Conservation (phyloP, 768 basidiomycete genomes). For the Exidia glandulosa region DNA sequence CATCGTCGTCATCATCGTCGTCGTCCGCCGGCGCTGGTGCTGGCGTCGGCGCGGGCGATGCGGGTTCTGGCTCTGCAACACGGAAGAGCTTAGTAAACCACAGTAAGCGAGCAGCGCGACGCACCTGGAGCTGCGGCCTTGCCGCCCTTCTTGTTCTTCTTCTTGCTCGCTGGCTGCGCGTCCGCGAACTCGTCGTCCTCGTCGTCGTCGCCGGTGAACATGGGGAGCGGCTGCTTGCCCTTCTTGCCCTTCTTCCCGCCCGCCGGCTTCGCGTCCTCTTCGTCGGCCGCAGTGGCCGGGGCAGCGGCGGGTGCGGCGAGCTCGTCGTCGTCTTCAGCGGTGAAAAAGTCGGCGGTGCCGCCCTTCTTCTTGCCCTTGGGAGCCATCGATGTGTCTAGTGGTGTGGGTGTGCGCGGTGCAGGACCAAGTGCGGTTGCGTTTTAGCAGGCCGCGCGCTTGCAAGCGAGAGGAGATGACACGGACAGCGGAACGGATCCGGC, state of each 20-base stretch:
- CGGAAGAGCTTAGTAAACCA: too few species aligned
- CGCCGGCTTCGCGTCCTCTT: neutral
- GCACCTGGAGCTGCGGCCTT: slow-evolving; percentile 3
- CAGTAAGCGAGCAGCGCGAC: too few species aligned
- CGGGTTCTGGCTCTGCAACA: slow-evolving; percentile 2
- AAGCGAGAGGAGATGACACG: too few species aligned
- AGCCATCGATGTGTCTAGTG: neutral
- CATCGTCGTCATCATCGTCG: slow-evolving; percentile 32
- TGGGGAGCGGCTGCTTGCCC: slow-evolving; percentile 6
- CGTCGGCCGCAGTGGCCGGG: neutral
- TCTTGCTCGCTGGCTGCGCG: neutral
- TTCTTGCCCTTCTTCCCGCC: slow-evolving; percentile 14
- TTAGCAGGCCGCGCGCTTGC: too few species aligned
- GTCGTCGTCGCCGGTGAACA: neutral
- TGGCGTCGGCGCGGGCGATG: slow-evolving; percentile 16
- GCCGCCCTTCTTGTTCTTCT: slow-evolving; percentile 11
- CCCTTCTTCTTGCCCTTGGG: neutral
- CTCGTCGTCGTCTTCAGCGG: neutral
- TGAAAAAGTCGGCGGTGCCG: neutral
- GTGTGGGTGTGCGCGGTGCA: too few species aligned
- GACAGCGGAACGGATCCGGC: too few species aligned
- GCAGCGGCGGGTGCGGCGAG: neutral
- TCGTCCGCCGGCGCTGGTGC: slow-evolving; percentile 28
- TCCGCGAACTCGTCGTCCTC: neutral
- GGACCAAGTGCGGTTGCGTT: too few species aligned